Evolutionary conservation across 2,329 filamentous ascomycete species (phyloP), one percentile per base, ranked within the genome.

Genomic region (Trichoderma semiorbis): DNA sequence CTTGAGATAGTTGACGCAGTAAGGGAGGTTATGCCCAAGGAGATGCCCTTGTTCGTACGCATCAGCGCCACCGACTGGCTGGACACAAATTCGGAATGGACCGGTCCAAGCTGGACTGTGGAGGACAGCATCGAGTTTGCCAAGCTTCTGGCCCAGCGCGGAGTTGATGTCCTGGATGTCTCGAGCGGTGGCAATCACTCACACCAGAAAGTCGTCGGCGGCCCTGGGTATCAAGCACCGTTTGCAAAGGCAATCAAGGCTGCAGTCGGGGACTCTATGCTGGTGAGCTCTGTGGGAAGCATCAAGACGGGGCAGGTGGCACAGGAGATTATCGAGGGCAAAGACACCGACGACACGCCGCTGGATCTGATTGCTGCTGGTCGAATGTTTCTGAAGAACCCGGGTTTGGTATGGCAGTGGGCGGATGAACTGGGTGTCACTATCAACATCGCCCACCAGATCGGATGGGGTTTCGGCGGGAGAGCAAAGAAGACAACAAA

Each of bases 61-160:
- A 87, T 95, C 75, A 91, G 88, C 21, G 91, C 90, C 0, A 91
- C 90, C 0, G 93, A 95, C 77, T 94, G 91, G 91, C 85, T 95
- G 0, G 90, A 94, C 72, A 84, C 87, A 72, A 85, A 87, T 63
- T 84, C 84, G 1, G 83, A 84, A 14, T 85, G 84, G 43, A 82
- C 84, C 18, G 87, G 90, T 4, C 34, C 55, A 39, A 89, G 87
- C 76, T 96, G 93, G 93, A 91, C 86, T 0, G 75, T 89, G 3
- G 86, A 89, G n/a, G 86, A 95, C 68, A 90, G 89, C 0, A 84
- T 89, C 34, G 84, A 84, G 63, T 86, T 96, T 1, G 91, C 92
- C 0, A 79, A 84, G 60, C 81, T 90, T 0, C 83, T 96, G 0
- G 90, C 90, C 0, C 86, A 89, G 2, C 84, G 82, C 16, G 93